Percentiles rank a stretch among this genome's conserved stretches.
Evolutionary conservation across 2,329 filamentous ascomycete genomes (phyloP).

Genomic region (Pyrenophora graminea): DNA sequence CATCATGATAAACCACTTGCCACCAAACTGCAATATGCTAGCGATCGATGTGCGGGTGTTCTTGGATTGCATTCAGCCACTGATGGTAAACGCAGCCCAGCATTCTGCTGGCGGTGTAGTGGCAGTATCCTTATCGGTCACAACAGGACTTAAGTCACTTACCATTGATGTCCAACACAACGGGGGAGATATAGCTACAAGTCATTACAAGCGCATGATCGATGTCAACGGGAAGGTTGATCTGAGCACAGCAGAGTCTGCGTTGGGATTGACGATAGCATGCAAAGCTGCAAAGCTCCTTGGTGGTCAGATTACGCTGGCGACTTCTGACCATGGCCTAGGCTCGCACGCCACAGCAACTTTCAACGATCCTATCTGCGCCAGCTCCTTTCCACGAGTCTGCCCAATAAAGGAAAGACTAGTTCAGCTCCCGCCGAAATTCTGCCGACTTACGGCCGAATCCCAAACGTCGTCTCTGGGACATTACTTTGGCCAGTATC

Average conservation of each 20-base stretch:
- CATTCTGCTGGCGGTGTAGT: constrained; percentile 47
- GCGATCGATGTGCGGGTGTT: constrained; percentile 47
- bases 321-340: constrained; percentile 41
- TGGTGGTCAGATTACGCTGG: constrained; percentile 45
- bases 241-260: constrained; percentile 46
- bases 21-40: constrained; percentile 37
- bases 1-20: constrained; percentile 41
- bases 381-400: constrained; percentile 25
- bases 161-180: constrained; percentile 52
- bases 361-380: constrained; percentile 33
- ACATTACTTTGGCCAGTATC: constrained; percentile 20
- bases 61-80: constrained; percentile 50
- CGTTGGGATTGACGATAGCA: constrained; percentile 52
- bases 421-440: constrained; percentile 10
- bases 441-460: constrained; percentile 17
- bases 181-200: constrained; percentile 46
- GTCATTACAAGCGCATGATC: constrained; percentile 49
- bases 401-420: constrained; percentile 8
- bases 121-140: constrained; percentile 40
- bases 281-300: constrained; percentile 49
- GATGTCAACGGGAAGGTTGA: constrained; percentile 51
- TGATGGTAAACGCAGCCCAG: constrained; percentile 51
- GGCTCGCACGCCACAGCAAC: constrained; percentile 51
- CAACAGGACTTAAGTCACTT: constrained; percentile 36
- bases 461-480: constrained; percentile 16